Base-by-base conservation (phyloP, 768 basidiomycete species). In the Hericium alpestre region DNA sequence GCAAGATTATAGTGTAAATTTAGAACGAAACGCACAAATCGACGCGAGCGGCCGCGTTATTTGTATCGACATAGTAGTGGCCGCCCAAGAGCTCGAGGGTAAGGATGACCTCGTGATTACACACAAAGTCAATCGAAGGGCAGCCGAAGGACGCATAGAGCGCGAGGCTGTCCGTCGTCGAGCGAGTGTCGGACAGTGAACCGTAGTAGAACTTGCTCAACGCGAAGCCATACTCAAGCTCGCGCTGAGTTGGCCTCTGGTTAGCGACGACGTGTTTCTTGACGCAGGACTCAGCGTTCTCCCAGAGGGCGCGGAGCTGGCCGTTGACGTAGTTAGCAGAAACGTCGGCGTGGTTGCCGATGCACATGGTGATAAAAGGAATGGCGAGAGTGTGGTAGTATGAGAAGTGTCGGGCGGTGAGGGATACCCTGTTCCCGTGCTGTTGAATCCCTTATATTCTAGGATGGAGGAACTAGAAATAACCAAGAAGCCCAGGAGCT, bases 31-130 rank as follows among this genome's bases (percentile, higher is more conserved):
- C 15, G 41, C 6, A 43, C 41, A 43, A 8, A 18, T 43, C 20
- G 16, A 20, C n/a, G 7, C 16, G 43, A n/a, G 41, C 8, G 6
- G 16, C 20, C n/a, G 13, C 16, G n/a, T 46, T 46, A 40, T 27
- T 40, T 32, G 53, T 39, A 12, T 64, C 56, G 39, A 57, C 58
- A 32, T 64, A 56, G 40, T 50, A 64, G 53, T 64, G 63, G 40
- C 63, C 63, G 18, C 52, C 46, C 16, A 51, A 55, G 41, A 64
- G 49, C 38, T 58, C 47, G 4, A 64, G 39, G 23, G 55, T 39
- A 18, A 64, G 53, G 23, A 64, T 51, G 20, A 56, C 60, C 51
- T 64, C 63, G 43, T 64, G 63, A 48, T 64, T 64, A 54, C 63
- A 64, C 40, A 64, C 47, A 41, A 64, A 64, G 41, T 58, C 53